phyloP scores from a whole-genome alignment of 257 asterid species.

The Euphrasia confusa region DNA sequence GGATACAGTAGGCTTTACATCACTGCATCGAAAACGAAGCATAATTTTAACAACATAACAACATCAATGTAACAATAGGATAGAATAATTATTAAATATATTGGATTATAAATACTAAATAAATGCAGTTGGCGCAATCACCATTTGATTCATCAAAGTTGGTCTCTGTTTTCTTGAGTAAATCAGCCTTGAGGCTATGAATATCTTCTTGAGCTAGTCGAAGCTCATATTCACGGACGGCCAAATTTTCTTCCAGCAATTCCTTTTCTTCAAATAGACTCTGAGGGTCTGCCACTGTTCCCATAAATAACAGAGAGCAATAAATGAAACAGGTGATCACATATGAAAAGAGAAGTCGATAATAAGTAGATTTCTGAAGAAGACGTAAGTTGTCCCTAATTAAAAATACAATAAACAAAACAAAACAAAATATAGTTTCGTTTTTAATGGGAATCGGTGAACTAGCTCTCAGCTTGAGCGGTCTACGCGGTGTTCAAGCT shows the following conservation, averaged over 20 bases:
- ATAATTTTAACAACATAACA: slow-evolving; percentile 13
- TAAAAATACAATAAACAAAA: background rate
- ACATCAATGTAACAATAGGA: slow-evolving; percentile 6
- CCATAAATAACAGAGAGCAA: slow-evolving; percentile 28
- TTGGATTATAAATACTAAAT: slow-evolving; percentile 3
- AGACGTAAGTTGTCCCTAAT: background rate
- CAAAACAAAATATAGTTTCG: background rate
- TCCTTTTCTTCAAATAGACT: slow-evolving; percentile 84
- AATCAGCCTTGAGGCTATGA: slow-evolving; percentile 61
- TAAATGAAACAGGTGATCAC: slow-evolving; percentile 5
- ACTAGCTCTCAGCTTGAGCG: slow-evolving; percentile 7
- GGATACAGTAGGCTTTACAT: slow-evolving; percentile 15
- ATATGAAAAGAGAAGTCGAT: background rate
- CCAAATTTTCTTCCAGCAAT: slow-evolving; percentile 80
- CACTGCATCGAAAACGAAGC: slow-evolving; percentile 10
- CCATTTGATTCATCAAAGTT: slow-evolving; percentile 45
- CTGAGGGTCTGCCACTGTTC: slow-evolving; percentile 89
- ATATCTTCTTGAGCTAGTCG: slow-evolving; percentile 95
- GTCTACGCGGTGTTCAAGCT: background rate
- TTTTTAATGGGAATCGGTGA: slow-evolving; percentile 14
- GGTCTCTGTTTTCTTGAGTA: slow-evolving; percentile 54
- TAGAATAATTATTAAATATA: slow-evolving; percentile 10
- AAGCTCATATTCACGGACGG: slow-evolving; percentile 85
- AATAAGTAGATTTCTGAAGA: background rate
- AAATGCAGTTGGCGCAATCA: slow-evolving; percentile 27